A percentile compares a stretch with the other conserved stretches of the same genome.
Conservation (phyloP, 257 asterid species). For the Ophiorrhiza pumila region DNA sequence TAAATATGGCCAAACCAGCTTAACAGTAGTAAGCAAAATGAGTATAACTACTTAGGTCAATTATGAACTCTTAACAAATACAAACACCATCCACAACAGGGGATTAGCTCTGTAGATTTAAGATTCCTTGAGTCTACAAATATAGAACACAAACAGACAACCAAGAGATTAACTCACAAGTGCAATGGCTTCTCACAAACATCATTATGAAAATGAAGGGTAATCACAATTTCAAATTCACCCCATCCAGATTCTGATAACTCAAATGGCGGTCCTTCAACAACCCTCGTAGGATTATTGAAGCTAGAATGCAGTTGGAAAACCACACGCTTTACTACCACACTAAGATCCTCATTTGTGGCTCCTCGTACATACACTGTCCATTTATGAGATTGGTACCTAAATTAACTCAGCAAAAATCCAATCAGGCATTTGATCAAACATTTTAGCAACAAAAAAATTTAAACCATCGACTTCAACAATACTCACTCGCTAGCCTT, state of each 20-base stretch:
- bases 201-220: conserved; percentile 83
- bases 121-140: background rate
- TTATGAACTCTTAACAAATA: background rate
- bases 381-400: conserved; percentile 91
- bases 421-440: conserved; percentile 27
- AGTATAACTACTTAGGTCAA: background rate
- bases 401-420: conserved; percentile 16
- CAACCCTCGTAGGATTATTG: conserved; percentile 75
- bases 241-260: conserved; percentile 97
- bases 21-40: background rate
- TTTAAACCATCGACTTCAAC: conserved; percentile 1
- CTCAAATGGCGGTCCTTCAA: conserved; percentile 81
- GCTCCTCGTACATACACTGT: conserved; percentile 89
- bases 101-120: background rate
- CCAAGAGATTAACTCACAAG: conserved; percentile 62
- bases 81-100: background rate
- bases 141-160: conserved; percentile 1
- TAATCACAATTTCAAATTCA: conserved; percentile 87
- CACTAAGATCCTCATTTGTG: conserved; percentile 82
- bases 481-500: conserved; percentile 91
- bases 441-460: conserved; percentile 20
- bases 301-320: conserved; percentile 95
- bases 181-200: conserved; percentile 79
- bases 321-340: conserved; percentile 73
- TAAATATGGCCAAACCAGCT: background rate